Evolutionary conservation across 2,329 filamentous ascomycete genomes (phyloP).

Genomic region (Paraphoma sp.): DNA sequence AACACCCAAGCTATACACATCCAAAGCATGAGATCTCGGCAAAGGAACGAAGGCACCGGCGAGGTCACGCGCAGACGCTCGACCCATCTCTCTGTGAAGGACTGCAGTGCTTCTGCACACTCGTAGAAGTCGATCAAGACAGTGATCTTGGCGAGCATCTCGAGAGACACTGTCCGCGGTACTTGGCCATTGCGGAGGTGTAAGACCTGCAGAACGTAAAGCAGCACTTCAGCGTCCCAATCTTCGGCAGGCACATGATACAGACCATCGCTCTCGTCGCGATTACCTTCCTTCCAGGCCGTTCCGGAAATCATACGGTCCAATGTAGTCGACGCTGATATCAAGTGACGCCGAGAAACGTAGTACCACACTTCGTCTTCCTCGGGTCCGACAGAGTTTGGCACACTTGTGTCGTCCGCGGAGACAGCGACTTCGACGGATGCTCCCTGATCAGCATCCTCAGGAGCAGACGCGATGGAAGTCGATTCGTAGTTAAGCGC

Average conservation of each 20-base stretch:
- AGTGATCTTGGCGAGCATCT: conserved; percentile 55
- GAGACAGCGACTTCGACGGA: too few species aligned
- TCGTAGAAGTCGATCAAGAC: conserved; percentile 52
- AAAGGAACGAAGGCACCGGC: conserved; percentile 11
- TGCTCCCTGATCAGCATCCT: too few species aligned
- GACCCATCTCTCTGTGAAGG: conserved; percentile 54
- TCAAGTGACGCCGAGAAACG: conserved; percentile 6
- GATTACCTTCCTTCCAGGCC: not conserved
- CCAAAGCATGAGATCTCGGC: conserved; percentile 31
- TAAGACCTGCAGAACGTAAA: conserved; percentile 53
- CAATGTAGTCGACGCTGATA: conserved; percentile 1
- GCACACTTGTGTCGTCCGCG: too few species aligned
- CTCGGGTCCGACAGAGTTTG: too few species aligned
- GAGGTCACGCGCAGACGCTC: conserved; percentile 14
- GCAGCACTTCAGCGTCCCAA: conserved; percentile 50
- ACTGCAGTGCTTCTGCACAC: conserved; percentile 52
- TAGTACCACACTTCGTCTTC: not conserved
- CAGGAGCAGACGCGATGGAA: too few species aligned
- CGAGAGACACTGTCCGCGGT: conserved; percentile 47
- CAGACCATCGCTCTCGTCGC: conserved; percentile 5
- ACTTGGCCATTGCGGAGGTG: conserved; percentile 53
- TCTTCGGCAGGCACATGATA: conserved; percentile 6
- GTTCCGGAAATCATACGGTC: not conserved
- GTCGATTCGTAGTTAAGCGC: too few species aligned
- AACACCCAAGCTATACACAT: conserved; percentile 30